Percentiles rank a stretch among this genome's conserved stretches.
Conservation (phyloP, 2,329 filamentous ascomycete species). For the Diaporthe capsici region DNA sequence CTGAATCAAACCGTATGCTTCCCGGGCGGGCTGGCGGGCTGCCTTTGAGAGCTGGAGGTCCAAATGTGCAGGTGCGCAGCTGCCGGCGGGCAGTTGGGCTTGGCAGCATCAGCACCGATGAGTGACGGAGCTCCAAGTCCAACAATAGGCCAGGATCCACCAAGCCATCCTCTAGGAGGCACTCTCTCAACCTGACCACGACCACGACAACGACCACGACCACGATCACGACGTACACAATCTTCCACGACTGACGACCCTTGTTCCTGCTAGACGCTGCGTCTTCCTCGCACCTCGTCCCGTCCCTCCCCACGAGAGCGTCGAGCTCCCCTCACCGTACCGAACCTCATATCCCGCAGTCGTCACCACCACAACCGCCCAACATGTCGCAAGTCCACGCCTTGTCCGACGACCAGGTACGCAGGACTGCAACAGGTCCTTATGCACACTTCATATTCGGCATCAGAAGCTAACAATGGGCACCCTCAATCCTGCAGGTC, state of each 20-base stretch:
- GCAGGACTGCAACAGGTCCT: conserved; percentile 42
- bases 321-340: conserved; percentile 26
- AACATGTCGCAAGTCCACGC: conserved; percentile 94
- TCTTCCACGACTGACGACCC: conserved; percentile 30
- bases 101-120: conserved; percentile 32
- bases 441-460: conserved; percentile 37
- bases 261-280: not conserved
- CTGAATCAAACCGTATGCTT: not conserved
- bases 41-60: not conserved
- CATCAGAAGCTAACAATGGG: conserved; percentile 32
- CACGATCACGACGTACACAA: conserved; percentile 7
- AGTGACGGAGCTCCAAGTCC: conserved; percentile 36
- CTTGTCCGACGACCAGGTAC: conserved; percentile 97
- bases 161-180: conserved; percentile 10
- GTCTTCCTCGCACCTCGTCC: not conserved
- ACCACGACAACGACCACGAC: conserved; percentile 28
- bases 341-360: conserved; percentile 39
- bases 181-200: conserved; percentile 26
- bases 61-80: not conserved
- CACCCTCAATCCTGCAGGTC: conserved; percentile 73
- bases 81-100: conserved; percentile 32
- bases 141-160: conserved; percentile 37
- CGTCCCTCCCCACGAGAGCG: conserved; percentile 1
- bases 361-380: conserved; percentile 51
- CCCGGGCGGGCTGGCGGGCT: not conserved